Evolutionary conservation across 1,284 basidiomycete genomes (phyloP).

Genomic region (Austropuccinia psidii): DNA sequence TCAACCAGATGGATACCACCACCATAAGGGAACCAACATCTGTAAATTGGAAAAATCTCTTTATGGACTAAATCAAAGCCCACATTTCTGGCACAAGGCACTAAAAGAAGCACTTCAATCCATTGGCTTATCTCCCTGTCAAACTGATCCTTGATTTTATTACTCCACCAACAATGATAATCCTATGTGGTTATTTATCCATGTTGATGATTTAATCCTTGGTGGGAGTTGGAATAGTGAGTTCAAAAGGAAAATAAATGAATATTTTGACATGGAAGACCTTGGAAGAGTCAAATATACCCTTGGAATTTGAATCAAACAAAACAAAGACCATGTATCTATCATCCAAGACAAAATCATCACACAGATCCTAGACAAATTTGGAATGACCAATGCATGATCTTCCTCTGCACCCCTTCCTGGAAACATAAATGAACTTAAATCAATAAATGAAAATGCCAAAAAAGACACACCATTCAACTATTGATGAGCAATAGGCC

Average conservation of each 20-base stretch:
- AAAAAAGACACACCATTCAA: background rate
- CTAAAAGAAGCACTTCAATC: no score
- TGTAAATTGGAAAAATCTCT: no score
- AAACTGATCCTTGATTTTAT: no score
- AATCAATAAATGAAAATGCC: background rate
- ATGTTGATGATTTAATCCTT: constrained; percentile 3
- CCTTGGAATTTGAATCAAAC: background rate
- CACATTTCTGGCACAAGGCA: no score
- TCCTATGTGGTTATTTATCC: background rate
- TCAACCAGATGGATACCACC: no score
- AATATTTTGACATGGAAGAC: constrained; percentile 13
- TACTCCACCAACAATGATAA: background rate
- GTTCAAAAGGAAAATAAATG: background rate
- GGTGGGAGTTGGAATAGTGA: background rate
- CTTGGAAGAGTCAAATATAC: background rate
- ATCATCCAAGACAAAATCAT: constrained; percentile 3
- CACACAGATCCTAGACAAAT: background rate
- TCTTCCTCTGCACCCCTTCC: background rate
- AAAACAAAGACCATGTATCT: background rate
- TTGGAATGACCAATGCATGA: background rate
- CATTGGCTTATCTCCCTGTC: no score
- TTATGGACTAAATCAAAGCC: no score
- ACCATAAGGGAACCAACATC: no score
- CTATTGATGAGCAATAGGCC: background rate
- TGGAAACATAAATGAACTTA: no score